Percentiles rank a stretch among this genome's conserved stretches.
Evolutionary conservation across 2,329 filamentous ascomycete genomes (phyloP).

Genomic region (Seiridium cupressi): DNA sequence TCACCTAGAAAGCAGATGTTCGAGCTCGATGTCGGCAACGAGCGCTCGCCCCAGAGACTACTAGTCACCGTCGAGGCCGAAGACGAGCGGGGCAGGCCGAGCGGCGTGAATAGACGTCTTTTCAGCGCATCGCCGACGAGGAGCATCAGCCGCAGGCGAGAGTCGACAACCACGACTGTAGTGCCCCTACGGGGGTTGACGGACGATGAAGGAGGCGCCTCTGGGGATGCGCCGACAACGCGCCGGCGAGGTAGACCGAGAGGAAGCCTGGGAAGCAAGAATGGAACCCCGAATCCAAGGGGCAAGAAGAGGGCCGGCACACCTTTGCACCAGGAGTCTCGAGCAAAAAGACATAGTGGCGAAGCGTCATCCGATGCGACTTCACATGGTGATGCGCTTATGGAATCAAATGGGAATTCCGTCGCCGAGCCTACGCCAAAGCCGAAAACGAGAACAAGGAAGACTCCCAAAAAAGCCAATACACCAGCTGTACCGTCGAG

Average conservation of each 20-base stretch:
- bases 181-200: conserved; percentile 47
- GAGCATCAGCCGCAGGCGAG: conserved; percentile 31
- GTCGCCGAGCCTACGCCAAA: conserved; percentile 26
- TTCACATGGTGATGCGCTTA: conserved; percentile 19
- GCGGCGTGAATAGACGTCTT: conserved; percentile 30
- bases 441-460: conserved; percentile 29
- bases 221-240: conserved; percentile 15
- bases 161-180: conserved; percentile 44
- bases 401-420: conserved; percentile 16
- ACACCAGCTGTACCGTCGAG: conserved; percentile 21
- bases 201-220: conserved; percentile 33
- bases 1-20: conserved; percentile 58
- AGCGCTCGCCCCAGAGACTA: conserved; percentile 48
- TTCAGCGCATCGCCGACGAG: conserved; percentile 40
- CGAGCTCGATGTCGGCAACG: conserved; percentile 53
- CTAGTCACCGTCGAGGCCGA: conserved; percentile 56
- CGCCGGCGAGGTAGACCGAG: conserved; percentile 36
- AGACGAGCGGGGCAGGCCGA: conserved; percentile 15
- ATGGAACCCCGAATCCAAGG: conserved; percentile 50
- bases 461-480: conserved; percentile 22
- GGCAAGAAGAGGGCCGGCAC: conserved; percentile 46
- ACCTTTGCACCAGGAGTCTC: conserved; percentile 35
- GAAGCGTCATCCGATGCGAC: conserved; percentile 24
- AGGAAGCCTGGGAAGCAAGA: conserved; percentile 36
- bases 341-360: conserved; percentile 29